phyloP scores from a whole-genome alignment of 768 basidiomycete species.

The Rubroboletus pulcherrimus region DNA sequence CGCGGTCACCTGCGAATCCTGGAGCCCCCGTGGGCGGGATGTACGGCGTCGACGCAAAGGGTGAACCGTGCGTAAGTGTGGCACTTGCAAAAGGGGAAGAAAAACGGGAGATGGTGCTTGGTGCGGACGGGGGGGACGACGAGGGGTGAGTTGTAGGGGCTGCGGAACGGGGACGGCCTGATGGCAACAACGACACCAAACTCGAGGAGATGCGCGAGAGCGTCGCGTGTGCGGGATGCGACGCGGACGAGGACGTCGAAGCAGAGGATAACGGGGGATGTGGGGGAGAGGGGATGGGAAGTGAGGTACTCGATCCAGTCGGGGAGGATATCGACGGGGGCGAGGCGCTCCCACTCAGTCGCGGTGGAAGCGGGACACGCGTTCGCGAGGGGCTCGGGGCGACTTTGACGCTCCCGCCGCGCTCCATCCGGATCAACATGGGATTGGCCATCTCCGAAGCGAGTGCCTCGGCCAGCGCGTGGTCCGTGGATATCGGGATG shows the following conservation, averaged over 20 bases:
- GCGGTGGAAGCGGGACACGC: slow-evolving; percentile 21
- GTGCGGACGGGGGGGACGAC: slow-evolving; percentile 9
- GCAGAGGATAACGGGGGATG: neutral
- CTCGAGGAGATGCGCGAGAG: slow-evolving; percentile 46
- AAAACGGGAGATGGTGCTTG: slow-evolving; percentile 11
- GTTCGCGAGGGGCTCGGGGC: slow-evolving; percentile 3
- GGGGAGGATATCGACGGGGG: slow-evolving; percentile 24
- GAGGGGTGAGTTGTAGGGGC: neutral
- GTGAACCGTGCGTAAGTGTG: slow-evolving; percentile 42
- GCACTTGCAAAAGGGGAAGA: slow-evolving; percentile 13
- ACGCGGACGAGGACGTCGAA: neutral
- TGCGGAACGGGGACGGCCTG: slow-evolving; percentile 13
- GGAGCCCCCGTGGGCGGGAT: slow-evolving; percentile 65
- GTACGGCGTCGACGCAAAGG: slow-evolving; percentile 46
- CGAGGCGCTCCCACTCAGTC: slow-evolving; percentile 21
- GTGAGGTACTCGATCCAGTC: slow-evolving; percentile 13
- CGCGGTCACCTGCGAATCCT: slow-evolving; percentile 63
- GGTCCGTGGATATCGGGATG: slow-evolving; percentile 32
- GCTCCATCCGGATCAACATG: slow-evolving; percentile 2
- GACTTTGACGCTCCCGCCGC: slow-evolving; percentile 12
- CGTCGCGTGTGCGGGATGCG: slow-evolving; percentile 33
- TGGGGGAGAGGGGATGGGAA: slow-evolving; percentile 7
- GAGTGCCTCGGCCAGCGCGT: slow-evolving; percentile 37
- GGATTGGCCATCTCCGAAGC: slow-evolving; percentile 26
- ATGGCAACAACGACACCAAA: slow-evolving; percentile 48